Evolutionary conservation across 1,284 basidiomycete species (phyloP).

Genomic region (Melampsora americana): DNA sequence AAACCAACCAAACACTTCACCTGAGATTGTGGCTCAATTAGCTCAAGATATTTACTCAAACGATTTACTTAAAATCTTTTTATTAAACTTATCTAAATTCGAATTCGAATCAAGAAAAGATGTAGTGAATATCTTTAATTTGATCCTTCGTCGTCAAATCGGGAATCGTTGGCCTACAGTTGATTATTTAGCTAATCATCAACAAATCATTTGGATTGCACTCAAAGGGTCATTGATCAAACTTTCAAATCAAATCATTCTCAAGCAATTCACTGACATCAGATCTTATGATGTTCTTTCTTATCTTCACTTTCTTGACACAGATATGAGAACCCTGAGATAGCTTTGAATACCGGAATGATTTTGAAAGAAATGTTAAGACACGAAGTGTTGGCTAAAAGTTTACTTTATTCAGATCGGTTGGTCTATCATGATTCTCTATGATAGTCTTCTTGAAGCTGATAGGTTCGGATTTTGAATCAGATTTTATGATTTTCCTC

Average conservation of each 20-base stretch:
- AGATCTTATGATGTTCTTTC: constrained; percentile 5
- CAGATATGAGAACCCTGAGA: constrained; percentile 84
- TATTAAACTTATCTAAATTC: constrained; percentile 75
- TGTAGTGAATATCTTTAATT: constrained; percentile 93
- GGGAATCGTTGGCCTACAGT: constrained; percentile 90
- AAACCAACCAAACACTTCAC: constrained; percentile 16
- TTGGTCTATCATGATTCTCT: constrained; percentile 52
- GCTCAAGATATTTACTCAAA: constrained; percentile 92
- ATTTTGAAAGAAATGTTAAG: constrained; percentile 94
- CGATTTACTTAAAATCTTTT: constrained; percentile 77
- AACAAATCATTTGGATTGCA: constrained; percentile 82
- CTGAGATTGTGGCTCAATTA: constrained; percentile 79
- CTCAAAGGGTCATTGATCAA: constrained; percentile 64
- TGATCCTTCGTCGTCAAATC: constrained; percentile 88
- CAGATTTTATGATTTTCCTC: constrained; percentile 93
- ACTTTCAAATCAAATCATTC: not conserved
- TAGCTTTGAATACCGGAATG: constrained; percentile 97
- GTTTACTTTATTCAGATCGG: constrained; percentile 88
- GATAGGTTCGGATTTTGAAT: too few relatives aligned
- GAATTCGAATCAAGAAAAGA: constrained; percentile 94
- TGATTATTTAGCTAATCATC: constrained; percentile 80
- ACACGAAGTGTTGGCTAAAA: constrained; percentile 85
- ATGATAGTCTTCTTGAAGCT: not conserved
- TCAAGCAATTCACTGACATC: not conserved
- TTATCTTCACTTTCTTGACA: not conserved